A percentile compares a stretch with the other conserved stretches of the same genome.
Evolutionary conservation across 805 yeast species (phyloP).

Genomic region (Candida corydali): DNA sequence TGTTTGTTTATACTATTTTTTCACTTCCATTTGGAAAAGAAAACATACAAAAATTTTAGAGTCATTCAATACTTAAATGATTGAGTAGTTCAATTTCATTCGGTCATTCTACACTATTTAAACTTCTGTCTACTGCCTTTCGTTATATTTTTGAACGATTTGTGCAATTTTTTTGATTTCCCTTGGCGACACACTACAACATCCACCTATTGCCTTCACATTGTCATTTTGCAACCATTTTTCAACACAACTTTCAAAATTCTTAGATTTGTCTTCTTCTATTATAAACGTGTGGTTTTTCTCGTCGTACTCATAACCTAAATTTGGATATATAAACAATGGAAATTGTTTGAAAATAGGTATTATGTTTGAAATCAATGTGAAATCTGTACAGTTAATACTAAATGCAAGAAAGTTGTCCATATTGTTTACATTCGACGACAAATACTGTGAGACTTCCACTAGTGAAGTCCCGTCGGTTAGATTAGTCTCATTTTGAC

Average conservation of each 20-base stretch:
- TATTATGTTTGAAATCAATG: slow-evolving; percentile 38
- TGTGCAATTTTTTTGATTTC: slow-evolving; percentile 8
- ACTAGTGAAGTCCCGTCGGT: slow-evolving; percentile 30
- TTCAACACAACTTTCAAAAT: slow-evolving; percentile 37
- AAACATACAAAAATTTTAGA: no score
- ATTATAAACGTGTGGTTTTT: slow-evolving; percentile 13
- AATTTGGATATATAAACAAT: slow-evolving; percentile 66
- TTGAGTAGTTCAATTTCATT: no score
- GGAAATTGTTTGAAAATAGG: slow-evolving; percentile 25
- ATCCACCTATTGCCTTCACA: slow-evolving; percentile 61
- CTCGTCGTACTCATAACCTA: slow-evolving; percentile 64
- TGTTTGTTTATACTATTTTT: not conserved
- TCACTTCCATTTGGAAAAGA: no score
- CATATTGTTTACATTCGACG: not conserved
- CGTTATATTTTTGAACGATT: slow-evolving; percentile 1
- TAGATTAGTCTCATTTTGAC: slow-evolving; percentile 18
- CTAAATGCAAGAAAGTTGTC: slow-evolving; percentile 49
- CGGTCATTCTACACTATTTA: no score
- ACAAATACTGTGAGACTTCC: slow-evolving; percentile 17
- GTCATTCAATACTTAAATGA: no score
- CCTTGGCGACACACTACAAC: slow-evolving; percentile 65
- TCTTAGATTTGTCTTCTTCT: slow-evolving; percentile 20
- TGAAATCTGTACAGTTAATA: slow-evolving; percentile 60
- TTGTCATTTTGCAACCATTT: slow-evolving; percentile 39
- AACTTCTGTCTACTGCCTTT: not conserved